Evolutionary conservation across 495 filamentous ascomycete genomes (phyloP).

Genomic region (Tirmania nivea): DNA sequence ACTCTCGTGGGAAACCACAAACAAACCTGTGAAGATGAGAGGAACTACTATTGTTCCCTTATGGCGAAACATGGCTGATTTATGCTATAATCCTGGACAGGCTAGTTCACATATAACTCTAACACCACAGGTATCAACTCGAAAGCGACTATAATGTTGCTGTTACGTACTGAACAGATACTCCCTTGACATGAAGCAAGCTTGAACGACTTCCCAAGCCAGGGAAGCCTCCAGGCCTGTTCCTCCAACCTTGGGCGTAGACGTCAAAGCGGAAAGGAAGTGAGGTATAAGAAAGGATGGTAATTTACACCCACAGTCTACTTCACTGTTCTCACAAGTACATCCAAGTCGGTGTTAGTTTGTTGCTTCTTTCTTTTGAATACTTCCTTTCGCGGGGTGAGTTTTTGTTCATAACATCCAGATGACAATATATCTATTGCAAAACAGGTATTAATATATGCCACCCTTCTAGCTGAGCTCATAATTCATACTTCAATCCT

Average conservation of each 20-base stretch:
- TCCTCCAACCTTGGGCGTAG: background rate
- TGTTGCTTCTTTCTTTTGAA: background rate
- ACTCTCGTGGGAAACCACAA: background rate
- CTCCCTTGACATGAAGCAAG: background rate
- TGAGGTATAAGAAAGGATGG: background rate
- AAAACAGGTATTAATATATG: background rate
- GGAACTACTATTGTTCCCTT: background rate
- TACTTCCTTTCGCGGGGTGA: background rate
- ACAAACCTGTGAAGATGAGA: background rate
- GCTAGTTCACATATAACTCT: background rate
- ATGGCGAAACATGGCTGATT: background rate
- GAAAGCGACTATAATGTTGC: too few species aligned
- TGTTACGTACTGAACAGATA: background rate
- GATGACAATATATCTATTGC: background rate
- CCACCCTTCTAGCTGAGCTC: background rate
- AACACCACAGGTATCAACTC: background rate
- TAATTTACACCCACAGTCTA: background rate
- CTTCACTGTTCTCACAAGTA: background rate
- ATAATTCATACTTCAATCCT: background rate
- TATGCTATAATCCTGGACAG: background rate
- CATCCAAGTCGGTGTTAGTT: background rate
- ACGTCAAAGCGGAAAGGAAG: background rate
- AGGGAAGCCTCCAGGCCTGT: background rate
- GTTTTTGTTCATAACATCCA: background rate
- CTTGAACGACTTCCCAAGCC: background rate